Evolutionary conservation across 1,139 yeast species (phyloP), one percentile per base, ranked within the genome.

Genomic region (Zygoascus meyerae): DNA sequence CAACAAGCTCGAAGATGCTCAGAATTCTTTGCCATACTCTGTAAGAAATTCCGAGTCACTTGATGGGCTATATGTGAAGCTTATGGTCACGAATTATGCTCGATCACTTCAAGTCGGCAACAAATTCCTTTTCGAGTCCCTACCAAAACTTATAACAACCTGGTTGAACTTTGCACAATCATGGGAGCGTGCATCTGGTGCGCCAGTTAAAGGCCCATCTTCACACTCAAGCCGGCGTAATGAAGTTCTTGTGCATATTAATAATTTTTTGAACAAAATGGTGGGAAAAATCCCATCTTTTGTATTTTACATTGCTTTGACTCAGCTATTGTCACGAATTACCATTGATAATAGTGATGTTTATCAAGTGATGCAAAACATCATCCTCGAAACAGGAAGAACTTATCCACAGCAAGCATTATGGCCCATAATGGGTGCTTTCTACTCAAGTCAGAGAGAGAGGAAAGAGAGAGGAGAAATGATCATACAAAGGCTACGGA

Each of bases 61-160:
- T 66, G 60, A 56, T 45, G 97, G 97, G 0, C 72, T 73, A n/a
- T 73, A 80, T 54, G 92, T 86, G 56, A 74, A 71, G 26, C 76
- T 76, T 33, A 80, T 89, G 26, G 79, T 89, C 6, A 66, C 77
- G 6, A 74, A 77, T 47, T 87, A 86, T 56, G 67, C 84, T 34
- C 72, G 77, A 30, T 83, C 96, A 0, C 74, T 90, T 43, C 78
- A 78, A 12, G 74, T 75, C 48, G 94, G 95, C 0, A 74, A 81
- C 6, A 75, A 78, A 41, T 84, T 79, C 60, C 75, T 86, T 3
- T 82, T 82, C 59, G 97, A 94, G 64, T 86, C 95, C 0, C 68
- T 94, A 17, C 98, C 98, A 0, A 89, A 89, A 60, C 77, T 89
- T 21, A 75, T 92, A 5, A 90, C 97, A 0, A 75, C 89, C 15